Conservation (phyloP, 805 yeast species). For the Huiozyma naganishii region DNA sequence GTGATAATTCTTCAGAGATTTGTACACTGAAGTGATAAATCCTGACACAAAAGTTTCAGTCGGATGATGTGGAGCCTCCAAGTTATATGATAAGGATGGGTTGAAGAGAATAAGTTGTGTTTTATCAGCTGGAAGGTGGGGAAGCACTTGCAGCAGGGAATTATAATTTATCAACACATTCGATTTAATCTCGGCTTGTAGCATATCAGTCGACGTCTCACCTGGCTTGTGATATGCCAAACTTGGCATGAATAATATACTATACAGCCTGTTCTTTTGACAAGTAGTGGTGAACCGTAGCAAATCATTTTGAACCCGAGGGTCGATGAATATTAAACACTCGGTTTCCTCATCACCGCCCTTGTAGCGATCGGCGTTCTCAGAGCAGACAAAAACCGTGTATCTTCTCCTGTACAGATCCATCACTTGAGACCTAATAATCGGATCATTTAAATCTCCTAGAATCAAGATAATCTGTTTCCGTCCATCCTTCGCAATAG, state of each 20-base stretch:
- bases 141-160: conserved; percentile 15
- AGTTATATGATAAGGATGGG: conserved; percentile 22
- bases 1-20: conserved; percentile 8
- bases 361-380: conserved; percentile 12
- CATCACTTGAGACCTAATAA: conserved; percentile 26
- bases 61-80: conserved; percentile 17
- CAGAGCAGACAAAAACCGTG: conserved; percentile 25
- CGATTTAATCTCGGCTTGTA: conserved; percentile 17
- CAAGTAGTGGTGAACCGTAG: conserved; percentile 12
- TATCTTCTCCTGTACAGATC: conserved; percentile 27
- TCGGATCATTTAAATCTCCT: conserved; percentile 28
- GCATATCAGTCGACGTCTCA: conserved; percentile 10
- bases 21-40: conserved; percentile 14
- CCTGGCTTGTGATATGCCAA: conserved; percentile 25
- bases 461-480: conserved; percentile 18
- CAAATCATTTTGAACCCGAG: conserved; percentile 16
- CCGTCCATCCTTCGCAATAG: conserved; percentile 5
- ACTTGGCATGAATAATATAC: conserved; percentile 25
- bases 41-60: conserved; percentile 23
- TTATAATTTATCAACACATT: conserved; percentile 17
- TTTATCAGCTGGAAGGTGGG: conserved; percentile 9
- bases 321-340: conserved; percentile 17
- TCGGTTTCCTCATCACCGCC: conserved; percentile 23
- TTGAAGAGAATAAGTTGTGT: conserved; percentile 21
- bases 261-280: conserved; percentile 8